A percentile compares a stretch with the other conserved stretches of the same genome.
Conservation (phyloP, 495 filamentous ascomycete genomes). For the Alectoria sarmentosa region DNA sequence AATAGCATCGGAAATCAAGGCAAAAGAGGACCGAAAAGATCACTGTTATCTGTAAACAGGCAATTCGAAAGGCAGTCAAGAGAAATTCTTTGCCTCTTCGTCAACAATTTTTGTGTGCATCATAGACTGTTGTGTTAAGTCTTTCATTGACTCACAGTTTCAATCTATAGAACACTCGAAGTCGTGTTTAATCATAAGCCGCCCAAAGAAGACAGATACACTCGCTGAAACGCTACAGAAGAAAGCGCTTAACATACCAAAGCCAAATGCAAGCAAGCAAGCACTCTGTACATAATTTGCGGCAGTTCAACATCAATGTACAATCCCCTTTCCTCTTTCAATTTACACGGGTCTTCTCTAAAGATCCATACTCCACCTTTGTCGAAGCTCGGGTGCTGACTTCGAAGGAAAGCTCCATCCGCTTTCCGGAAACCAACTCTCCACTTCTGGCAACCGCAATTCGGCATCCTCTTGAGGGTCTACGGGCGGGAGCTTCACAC, state of each 20-base stretch:
- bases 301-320: background rate
- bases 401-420: slow-evolving; percentile 13
- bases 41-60: too few species aligned
- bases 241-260: background rate
- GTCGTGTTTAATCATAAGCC: background rate
- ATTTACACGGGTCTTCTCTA: background rate
- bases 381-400: slow-evolving; percentile 3
- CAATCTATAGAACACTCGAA: background rate
- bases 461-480: slow-evolving; percentile 17
- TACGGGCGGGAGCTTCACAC: slow-evolving; percentile 15
- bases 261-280: background rate
- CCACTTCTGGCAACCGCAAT: slow-evolving; percentile 13
- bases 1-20: too few species aligned
- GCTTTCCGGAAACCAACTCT: slow-evolving; percentile 14
- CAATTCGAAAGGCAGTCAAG: too few species aligned
- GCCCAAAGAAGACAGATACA: background rate
- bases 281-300: background rate
- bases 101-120: too few species aligned
- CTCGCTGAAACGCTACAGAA: slow-evolving; percentile 18
- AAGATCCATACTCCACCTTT: slow-evolving; percentile 25
- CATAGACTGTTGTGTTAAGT: too few species aligned
- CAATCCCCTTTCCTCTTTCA: background rate
- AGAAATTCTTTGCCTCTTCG: too few species aligned
- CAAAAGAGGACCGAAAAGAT: too few species aligned
- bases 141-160: background rate